phyloP scores from a whole-genome alignment of 371 early-diverging fungal species.

The Haplosporangium sp. region DNA sequence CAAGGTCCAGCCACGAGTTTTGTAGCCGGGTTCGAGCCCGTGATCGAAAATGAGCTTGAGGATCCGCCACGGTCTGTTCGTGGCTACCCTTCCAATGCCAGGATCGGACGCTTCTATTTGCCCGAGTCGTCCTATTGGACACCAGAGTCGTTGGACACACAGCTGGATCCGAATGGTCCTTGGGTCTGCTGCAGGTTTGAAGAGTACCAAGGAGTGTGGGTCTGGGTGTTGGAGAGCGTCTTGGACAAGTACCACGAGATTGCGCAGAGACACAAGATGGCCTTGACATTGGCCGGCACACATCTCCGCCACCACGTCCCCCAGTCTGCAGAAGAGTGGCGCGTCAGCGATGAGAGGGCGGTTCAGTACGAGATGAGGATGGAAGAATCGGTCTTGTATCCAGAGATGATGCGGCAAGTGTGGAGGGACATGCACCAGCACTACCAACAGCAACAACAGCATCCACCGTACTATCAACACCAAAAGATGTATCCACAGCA shows the following conservation, averaged over 20 bases:
- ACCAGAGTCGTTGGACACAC: constrained; percentile 10
- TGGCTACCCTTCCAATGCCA: constrained; percentile 32
- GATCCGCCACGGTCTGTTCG: constrained; percentile 5
- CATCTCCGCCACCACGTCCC: constrained; percentile 7
- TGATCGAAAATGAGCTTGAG: constrained; percentile 6
- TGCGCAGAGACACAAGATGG: constrained; percentile 35
- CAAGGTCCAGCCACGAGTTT: constrained; percentile 28
- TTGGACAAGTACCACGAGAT: constrained; percentile 30
- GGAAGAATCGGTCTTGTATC: constrained; percentile 23
- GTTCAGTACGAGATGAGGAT: constrained; percentile 18
- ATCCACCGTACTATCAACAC: constrained; percentile 2
- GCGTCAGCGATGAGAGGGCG: constrained; percentile 6
- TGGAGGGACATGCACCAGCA: constrained; percentile 39
- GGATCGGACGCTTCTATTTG: constrained; percentile 45
- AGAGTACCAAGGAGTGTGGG: constrained; percentile 30
- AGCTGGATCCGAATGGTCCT: constrained; percentile 14
- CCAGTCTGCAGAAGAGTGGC: constrained; percentile 11
- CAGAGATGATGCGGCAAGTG: constrained; percentile 33
- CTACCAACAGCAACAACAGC: constrained; percentile 21
- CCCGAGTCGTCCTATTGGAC: constrained; percentile 31
- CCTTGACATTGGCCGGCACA: constrained; percentile 27
- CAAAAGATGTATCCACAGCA: constrained; percentile 2
- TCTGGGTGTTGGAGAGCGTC: constrained; percentile 37
- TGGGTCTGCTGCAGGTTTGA: constrained; percentile 42
- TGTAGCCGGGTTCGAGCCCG: constrained; percentile 38